A percentile compares a stretch with the other conserved stretches of the same genome.
Conservation (phyloP, 257 asterid genomes). For the Anisodus tanguticus region DNA sequence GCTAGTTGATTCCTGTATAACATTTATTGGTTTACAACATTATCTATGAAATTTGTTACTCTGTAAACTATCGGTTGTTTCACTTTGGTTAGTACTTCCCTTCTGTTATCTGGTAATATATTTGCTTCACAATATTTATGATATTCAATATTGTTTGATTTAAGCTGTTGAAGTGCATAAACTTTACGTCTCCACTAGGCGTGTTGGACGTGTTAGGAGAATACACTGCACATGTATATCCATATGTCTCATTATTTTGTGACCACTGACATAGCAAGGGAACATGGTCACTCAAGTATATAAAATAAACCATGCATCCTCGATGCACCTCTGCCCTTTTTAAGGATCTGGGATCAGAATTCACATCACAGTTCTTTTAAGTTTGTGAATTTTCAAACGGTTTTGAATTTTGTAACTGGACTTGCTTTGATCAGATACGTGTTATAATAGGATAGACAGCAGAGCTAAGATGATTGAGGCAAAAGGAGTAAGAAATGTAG, state of each 20-base stretch:
- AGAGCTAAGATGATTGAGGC: neutral
- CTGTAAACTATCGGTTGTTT: neutral
- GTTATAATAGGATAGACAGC: neutral
- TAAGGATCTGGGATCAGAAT: neutral
- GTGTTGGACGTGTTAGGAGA: too few relatives aligned
- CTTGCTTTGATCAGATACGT: neutral
- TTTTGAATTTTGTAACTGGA: neutral
- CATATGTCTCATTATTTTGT: neutral
- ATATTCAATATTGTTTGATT: constrained; percentile 24
- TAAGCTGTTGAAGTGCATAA: constrained; percentile 24
- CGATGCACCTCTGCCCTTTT: constrained; percentile 8
- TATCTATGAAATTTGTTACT: constrained; percentile 1
- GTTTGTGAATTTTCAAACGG: neutral
- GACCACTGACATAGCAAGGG: constrained; percentile 16
- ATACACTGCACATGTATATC: neutral
- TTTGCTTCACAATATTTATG: constrained; percentile 22
- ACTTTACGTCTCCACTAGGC: neutral
- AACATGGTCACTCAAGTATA: neutral
- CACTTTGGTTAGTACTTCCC: constrained; percentile 10
- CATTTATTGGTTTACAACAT: neutral
- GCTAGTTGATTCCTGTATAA: constrained; percentile 17
- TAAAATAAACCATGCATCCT: constrained; percentile 2
- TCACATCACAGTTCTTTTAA: neutral
- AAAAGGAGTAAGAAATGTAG: neutral
- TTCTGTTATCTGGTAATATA: neutral